These are phyloP conservation scores for Aspergillus heteromorphus DNA, from an alignment of 495 filamentous ascomycete species.

Conservation along the genomic window DNA sequence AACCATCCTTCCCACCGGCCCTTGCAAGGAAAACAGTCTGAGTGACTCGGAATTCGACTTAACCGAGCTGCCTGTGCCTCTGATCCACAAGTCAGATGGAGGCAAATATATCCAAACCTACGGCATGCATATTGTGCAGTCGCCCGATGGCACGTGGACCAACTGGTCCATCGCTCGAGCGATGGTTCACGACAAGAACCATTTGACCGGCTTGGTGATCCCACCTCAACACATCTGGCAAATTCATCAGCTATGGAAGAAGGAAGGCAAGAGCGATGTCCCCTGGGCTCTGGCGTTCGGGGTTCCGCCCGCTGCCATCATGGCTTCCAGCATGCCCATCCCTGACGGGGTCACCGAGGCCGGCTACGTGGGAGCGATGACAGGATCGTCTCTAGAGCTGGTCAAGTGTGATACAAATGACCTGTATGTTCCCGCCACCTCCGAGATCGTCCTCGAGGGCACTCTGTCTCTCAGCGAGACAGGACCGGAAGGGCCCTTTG, in stretches of 20 bases:
- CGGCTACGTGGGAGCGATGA: constrained; percentile 34
- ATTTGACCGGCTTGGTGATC: constrained; percentile 28
- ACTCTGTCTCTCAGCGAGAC: constrained; percentile 30
- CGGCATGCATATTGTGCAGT: constrained; percentile 34
- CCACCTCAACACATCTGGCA: constrained; percentile 30
- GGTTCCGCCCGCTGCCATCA: constrained; percentile 36
- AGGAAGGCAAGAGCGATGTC: constrained; percentile 24
- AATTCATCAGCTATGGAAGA: constrained; percentile 36
- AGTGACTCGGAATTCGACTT: constrained; percentile 31
- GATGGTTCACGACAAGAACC: constrained; percentile 30
- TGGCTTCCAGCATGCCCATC: constrained; percentile 37
- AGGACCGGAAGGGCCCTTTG: constrained; percentile 32
- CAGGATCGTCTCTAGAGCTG: constrained; percentile 29
- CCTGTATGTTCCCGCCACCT: constrained; percentile 32
- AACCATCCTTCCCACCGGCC: constrained; percentile 19
- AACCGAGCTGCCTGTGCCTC: constrained; percentile 27
- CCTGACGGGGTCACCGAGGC: constrained; percentile 32
- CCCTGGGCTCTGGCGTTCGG: constrained; percentile 35
- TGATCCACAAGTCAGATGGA: constrained; percentile 30
- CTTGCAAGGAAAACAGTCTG: constrained; percentile 32
- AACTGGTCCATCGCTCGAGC: constrained; percentile 42
- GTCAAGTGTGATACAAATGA: constrained; percentile 40
- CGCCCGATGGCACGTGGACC: constrained; percentile 33
- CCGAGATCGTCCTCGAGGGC: constrained; percentile 39
- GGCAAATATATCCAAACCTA: constrained; percentile 39